Evolutionary conservation across 768 basidiomycete genomes (phyloP), one percentile per base, ranked within the genome.

Genomic region (Lyophyllum atratum): DNA sequence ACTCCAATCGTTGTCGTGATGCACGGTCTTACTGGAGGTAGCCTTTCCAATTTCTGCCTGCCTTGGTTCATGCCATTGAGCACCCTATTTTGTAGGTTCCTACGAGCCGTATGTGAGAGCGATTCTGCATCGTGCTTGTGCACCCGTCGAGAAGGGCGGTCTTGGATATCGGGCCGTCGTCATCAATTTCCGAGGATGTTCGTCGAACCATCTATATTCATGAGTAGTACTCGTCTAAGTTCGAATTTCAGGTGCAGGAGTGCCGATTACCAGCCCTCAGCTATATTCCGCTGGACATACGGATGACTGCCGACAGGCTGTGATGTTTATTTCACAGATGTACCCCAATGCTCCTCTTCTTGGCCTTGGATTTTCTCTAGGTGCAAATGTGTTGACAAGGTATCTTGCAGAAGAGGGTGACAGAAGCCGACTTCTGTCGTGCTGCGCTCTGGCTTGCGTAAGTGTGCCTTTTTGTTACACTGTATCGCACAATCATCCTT

Each of bases 351-450:
- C 96, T 0, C 91, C 89, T 3, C 75, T 98, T 34, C 72, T 96
- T 17, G 96, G 92, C 14, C 72, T 97, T 10, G 93, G 95, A 7
- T 98, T 96, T 77, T 97, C 94, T 4, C 83, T 99, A 34, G 97
- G 96, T 42, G 91, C 95, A 42, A 93, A 92, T 68, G 90, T 98
- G 33, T 74, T 98, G 63, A 90, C 93, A 31, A 82, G 92, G 59
- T 97, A 97, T 70, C 74, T 95, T 49, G 93, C 90, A 4, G 89
- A 96, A 73, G 90, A 96, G 68, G 86, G 90, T 14, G 76, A 76
- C 34, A 65, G 75, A 21, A 83, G 84, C 64, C 82, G 89, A 57
- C 70, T 94, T 29, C 72, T 72, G 52, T 84, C 86, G 4, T 90
- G 83, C 28, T 88, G 86, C 72, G 83, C 80, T 17, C 74, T 94